phyloP scores from a whole-genome alignment of 73 alveolate genomes.

The Symbiodinium natans region DNA sequence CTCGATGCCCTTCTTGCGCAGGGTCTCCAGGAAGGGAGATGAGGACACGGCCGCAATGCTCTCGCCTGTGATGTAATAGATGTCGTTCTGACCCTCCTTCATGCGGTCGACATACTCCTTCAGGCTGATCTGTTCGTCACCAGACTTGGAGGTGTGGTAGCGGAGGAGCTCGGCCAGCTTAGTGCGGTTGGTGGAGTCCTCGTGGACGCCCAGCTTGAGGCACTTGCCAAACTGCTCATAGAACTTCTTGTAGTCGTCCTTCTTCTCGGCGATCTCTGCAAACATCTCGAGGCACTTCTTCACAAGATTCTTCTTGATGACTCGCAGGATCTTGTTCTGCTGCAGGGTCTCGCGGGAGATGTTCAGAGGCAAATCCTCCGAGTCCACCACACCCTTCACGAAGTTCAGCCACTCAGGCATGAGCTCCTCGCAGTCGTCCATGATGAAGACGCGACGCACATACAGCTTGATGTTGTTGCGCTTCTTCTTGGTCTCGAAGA shows the following conservation, averaged over 20 bases:
- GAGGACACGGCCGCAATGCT: slow-evolving; percentile 55
- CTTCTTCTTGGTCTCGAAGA: slow-evolving; percentile 99
- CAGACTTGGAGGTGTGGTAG: slow-evolving; percentile 95
- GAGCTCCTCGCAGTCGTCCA: slow-evolving; percentile 99
- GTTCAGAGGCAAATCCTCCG: slow-evolving; percentile 99
- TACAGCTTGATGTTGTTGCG: slow-evolving; percentile 82
- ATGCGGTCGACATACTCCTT: slow-evolving; percentile 96
- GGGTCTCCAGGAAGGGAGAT: slow-evolving; percentile 99
- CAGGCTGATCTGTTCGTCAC: slow-evolving; percentile 99
- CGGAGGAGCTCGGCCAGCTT: slow-evolving; percentile 92
- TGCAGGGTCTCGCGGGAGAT: slow-evolving; percentile 99
- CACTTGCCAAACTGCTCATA: slow-evolving; percentile 99
- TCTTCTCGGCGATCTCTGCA: slow-evolving; percentile 99
- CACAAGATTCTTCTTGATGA: slow-evolving; percentile 99
- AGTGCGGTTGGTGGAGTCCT: slow-evolving; percentile 99
- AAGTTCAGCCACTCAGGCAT: slow-evolving; percentile 99
- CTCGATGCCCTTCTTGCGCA: slow-evolving; percentile 99
- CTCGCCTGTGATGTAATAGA: neutral
- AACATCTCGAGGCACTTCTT: slow-evolving; percentile 99
- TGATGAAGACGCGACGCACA: slow-evolving; percentile 99
- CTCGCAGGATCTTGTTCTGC: slow-evolving; percentile 99
- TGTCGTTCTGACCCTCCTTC: slow-evolving; percentile 98
- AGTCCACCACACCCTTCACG: slow-evolving; percentile 99
- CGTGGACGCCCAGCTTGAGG: slow-evolving; percentile 99
- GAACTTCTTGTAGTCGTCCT: slow-evolving; percentile 96